Evolutionary conservation across 768 basidiomycete genomes (phyloP), one percentile per base, ranked within the genome.

Genomic region (Naganishia kalamii): DNA sequence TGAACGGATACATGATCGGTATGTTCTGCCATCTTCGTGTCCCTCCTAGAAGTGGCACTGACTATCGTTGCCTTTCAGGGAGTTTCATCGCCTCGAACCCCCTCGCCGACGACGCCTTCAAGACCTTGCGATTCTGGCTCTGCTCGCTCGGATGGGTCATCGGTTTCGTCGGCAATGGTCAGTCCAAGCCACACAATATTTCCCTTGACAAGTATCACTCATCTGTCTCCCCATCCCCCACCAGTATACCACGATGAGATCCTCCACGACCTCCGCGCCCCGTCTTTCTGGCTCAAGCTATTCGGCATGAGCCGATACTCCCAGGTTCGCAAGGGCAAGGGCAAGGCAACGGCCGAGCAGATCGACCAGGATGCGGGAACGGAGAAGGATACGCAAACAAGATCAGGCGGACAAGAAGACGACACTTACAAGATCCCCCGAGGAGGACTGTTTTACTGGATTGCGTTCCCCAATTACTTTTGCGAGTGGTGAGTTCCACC

Each of bases 381-480:
- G 15, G n/a, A 27, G 12, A 35, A 32, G 11, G 46, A 61, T 37
- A 57, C 54, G 1, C 54, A 57, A 23, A 71, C n/a, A 62, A 64
- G 62, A 65, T 40, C 23, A 77, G 71, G 66, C 61, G 64, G 57
- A 78, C 73, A 62, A 73, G 72, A 79, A 57, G 71, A 68, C 65
- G 70, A 70, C 8, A 66, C 74, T 49, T 79, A 80, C 50, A 70
- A 73, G 40, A 77, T 80, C 63, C 92, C 94, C 0, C 83, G 87
- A 57, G 90, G 88, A 0, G 83, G 85, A 23, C 80, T 94, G 19
- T 96, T 88, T 81, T 71, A 76, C 46, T 86, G 84, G 72, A 81
- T 97, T 71, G 90, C 91, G 6, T 94, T 87, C 79, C 94, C 94
- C 11, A 92, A 96, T 77, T 98, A 97, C 79, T 80, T 91, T 21